These are phyloP conservation scores for Asterochloris erici DNA, from an alignment of 139 green algal genomes.

Conservation along the genomic window DNA sequence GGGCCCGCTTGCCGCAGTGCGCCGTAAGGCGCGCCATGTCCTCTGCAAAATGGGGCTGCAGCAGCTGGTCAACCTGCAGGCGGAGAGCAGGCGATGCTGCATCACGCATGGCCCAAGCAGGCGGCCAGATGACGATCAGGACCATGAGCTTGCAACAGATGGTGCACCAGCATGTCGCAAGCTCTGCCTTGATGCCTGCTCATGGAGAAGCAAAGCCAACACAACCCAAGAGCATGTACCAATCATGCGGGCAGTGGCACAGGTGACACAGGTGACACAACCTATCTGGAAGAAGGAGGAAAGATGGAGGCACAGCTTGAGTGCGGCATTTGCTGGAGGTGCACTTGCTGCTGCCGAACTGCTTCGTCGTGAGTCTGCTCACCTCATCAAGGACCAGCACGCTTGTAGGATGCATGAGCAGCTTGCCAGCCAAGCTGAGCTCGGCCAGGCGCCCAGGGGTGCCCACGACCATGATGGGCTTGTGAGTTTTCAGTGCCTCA, in stretches of 20 bases:
- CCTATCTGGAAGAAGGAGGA: no score
- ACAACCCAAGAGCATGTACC: no score
- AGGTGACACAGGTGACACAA: no score
- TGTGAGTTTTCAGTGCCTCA: constrained; percentile 74
- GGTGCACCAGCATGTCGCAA: no score
- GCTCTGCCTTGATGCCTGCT: no score
- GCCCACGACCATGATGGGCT: constrained; percentile 89
- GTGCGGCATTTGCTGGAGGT: no score
- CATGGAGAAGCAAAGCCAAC: no score
- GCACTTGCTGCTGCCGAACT: no score
- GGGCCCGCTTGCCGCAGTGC: constrained; percentile 58
- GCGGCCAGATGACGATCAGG: not conserved
- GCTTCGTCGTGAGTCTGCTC: no score
- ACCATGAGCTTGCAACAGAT: not conserved
- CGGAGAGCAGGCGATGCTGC: not conserved
- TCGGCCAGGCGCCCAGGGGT: constrained; percentile 92
- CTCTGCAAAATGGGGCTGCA: constrained; percentile 72
- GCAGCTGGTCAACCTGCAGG: constrained; percentile 75
- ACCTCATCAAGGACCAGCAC: constrained; percentile 72
- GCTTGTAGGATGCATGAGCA: constrained; percentile 45
- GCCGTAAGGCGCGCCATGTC: constrained; percentile 75
- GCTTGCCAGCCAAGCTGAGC: constrained; percentile 53
- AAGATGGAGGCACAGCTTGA: no score
- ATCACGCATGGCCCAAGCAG: not conserved
- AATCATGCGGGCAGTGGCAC: no score